Percentiles rank a stretch among this genome's conserved stretches.
phyloP scores from a whole-genome alignment of 345 rosid species.

The Gossypium bickii region DNA sequence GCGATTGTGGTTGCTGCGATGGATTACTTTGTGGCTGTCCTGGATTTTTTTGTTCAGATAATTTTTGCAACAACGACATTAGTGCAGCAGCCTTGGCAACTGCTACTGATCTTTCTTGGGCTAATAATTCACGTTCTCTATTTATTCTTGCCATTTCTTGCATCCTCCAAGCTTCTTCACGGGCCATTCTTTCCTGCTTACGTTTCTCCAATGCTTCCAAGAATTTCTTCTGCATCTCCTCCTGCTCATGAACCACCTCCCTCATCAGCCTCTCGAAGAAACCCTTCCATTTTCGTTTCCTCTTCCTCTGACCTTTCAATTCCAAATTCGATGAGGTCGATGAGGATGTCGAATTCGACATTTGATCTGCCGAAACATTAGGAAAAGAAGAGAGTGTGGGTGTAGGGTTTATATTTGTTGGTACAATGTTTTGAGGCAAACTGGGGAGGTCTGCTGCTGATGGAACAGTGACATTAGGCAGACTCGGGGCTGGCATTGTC shows the following conservation, averaged over 20 bases:
- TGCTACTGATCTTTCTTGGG: conserved; percentile 65
- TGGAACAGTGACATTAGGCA: conserved; percentile 26
- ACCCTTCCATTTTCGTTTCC: conserved; percentile 58
- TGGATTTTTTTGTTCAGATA: conserved; percentile 44
- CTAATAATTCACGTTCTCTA: conserved; percentile 59
- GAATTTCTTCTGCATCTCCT: conserved; percentile 68
- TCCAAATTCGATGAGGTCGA: conserved; percentile 64
- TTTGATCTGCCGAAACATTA: conserved; percentile 34
- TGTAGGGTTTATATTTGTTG: neutral
- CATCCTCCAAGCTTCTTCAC: conserved; percentile 77
- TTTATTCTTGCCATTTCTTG: conserved; percentile 65
- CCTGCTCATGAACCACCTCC: conserved; percentile 65
- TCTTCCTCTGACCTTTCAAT: conserved; percentile 30
- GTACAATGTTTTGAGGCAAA: neutral
- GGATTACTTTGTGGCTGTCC: conserved; percentile 5
- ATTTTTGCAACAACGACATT: conserved; percentile 58
- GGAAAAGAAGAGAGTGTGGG: conserved; percentile 26
- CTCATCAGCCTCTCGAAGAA: conserved; percentile 60
- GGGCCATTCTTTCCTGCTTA: conserved; percentile 56
- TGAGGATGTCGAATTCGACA: conserved; percentile 58
- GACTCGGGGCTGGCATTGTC: conserved; percentile 25
- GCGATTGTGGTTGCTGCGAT: conserved; percentile 1
- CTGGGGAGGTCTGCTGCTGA: conserved; percentile 21
- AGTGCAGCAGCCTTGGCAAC: conserved; percentile 71
- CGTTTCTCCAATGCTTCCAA: conserved; percentile 67